Conservation (phyloP, 305 asterid genomes). For the Fraxinus greggii region DNA sequence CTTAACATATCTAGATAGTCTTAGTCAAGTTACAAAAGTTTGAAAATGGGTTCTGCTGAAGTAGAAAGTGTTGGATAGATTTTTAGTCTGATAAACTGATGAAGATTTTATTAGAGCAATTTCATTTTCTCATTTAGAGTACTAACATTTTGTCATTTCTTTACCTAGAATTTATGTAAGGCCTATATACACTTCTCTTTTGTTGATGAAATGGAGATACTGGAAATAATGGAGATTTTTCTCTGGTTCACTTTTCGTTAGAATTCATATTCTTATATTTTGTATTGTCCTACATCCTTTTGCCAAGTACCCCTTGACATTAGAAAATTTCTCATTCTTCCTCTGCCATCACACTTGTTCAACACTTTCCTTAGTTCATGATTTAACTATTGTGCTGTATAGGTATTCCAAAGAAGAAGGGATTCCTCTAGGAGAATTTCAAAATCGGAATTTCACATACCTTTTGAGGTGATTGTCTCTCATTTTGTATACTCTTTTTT, state of each 20-base stretch:
- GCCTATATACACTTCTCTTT: not conserved
- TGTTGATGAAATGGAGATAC: not conserved
- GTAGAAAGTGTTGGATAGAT: not conserved
- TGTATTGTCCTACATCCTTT: not conserved
- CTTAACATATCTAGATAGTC: constrained; percentile 15
- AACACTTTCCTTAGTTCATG: constrained; percentile 20
- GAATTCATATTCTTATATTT: not conserved
- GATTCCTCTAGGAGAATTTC: constrained; percentile 56
- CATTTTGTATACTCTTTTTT: not conserved
- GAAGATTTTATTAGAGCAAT: not conserved
- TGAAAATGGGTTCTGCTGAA: not conserved
- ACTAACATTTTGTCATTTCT: not conserved
- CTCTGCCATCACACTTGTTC: constrained; percentile 1
- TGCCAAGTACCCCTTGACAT: not conserved
- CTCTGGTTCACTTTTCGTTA: not conserved
- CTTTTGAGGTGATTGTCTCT: constrained; percentile 63
- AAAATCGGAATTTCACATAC: constrained; percentile 63
- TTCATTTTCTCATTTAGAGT: not conserved
- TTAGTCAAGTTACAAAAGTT: constrained; percentile 15
- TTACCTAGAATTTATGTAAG: not conserved
- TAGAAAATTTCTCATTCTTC: not conserved
- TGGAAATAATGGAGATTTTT: not conserved
- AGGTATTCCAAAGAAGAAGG: constrained; percentile 98
- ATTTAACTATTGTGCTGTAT: constrained; percentile 20
- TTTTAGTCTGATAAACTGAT: not conserved